phyloP scores from a whole-genome alignment of 2,329 filamentous ascomycete species.

The Penicillium hesseltinei region DNA sequence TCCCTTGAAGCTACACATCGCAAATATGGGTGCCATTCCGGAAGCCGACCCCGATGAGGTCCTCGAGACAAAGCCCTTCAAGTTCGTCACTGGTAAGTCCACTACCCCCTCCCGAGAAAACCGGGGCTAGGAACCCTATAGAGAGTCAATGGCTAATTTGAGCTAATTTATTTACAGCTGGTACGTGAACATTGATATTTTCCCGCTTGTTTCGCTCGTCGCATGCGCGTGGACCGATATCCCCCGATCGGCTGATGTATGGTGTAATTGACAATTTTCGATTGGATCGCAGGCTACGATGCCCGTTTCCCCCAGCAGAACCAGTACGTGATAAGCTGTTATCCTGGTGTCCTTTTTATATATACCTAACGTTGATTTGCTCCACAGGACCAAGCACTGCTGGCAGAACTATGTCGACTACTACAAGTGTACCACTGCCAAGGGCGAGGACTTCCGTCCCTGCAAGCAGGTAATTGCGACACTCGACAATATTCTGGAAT shows the following conservation, averaged over 20 bases:
- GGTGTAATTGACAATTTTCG: conserved; percentile 33
- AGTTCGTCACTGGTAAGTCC: conserved; percentile 95
- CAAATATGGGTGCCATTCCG: conserved; percentile 79
- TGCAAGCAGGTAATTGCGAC: conserved; percentile 76
- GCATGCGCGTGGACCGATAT: conserved; percentile 10
- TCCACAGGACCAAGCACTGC: conserved; percentile 83
- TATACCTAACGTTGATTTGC: conserved; percentile 14
- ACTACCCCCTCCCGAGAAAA: conserved; percentile 22
- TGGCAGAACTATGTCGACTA: conserved; percentile 99
- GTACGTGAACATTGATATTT: conserved; percentile 39
- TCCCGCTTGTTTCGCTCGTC: conserved; percentile 13
- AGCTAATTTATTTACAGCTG: conserved; percentile 49
- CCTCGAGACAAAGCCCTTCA: conserved; percentile 98
- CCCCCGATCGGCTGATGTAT: conserved; percentile 16
- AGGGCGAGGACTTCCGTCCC: conserved; percentile 96
- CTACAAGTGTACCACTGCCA: conserved; percentile 98
- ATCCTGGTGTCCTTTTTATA: neutral
- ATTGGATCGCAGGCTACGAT: conserved; percentile 74
- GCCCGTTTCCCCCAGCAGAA: conserved; percentile 99
- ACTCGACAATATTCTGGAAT: neutral
- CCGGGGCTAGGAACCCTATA: conserved; percentile 27
- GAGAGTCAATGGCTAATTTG: conserved; percentile 42
- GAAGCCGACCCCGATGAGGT: conserved; percentile 65
- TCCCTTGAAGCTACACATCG: conserved; percentile 27
- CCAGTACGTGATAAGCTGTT: conserved; percentile 42